A percentile compares a stretch with the other conserved stretches of the same genome.
Conservation (phyloP, 2,329 filamentous ascomycete species). For the Apiospora aurea region DNA sequence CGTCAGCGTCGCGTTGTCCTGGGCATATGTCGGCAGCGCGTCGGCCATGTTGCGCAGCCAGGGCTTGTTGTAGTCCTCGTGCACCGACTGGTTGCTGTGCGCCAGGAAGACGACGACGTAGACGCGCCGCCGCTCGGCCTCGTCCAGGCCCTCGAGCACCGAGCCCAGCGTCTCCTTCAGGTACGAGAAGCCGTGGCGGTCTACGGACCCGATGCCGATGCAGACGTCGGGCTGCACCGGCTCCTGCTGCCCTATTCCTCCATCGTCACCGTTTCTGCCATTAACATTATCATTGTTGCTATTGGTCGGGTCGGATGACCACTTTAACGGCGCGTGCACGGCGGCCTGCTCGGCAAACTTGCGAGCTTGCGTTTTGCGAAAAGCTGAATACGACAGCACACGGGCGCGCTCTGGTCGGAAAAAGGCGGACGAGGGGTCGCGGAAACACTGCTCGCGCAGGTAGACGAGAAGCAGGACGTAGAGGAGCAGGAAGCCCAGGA, state of each 20-base stretch:
- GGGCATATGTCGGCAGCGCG: constrained; percentile 32
- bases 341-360: constrained; percentile 34
- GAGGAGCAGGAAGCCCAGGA: constrained; percentile 35
- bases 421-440: constrained; percentile 37
- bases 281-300: neutral
- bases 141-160: constrained; percentile 34
- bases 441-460: constrained; percentile 34
- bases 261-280: neutral
- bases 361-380: constrained; percentile 34
- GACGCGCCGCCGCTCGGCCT: constrained; percentile 31
- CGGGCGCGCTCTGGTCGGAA: constrained; percentile 35
- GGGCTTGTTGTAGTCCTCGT: constrained; percentile 33
- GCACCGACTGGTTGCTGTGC: constrained; percentile 33
- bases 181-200: constrained; percentile 35
- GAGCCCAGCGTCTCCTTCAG: constrained; percentile 36
- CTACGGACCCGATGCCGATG: constrained; percentile 34
- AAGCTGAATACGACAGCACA: constrained; percentile 35
- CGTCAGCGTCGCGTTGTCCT: constrained; percentile 27
- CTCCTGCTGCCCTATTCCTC: neutral
- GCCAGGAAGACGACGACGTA: constrained; percentile 36
- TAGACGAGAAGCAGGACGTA: constrained; percentile 32
- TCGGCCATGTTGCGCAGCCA: constrained; percentile 35
- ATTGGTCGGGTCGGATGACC: constrained; percentile 20
- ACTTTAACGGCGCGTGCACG: constrained; percentile 30
- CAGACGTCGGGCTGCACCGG: constrained; percentile 31